Base-by-base conservation (phyloP, 2,329 filamentous ascomycete species). In the Alternaria triticina region DNA sequence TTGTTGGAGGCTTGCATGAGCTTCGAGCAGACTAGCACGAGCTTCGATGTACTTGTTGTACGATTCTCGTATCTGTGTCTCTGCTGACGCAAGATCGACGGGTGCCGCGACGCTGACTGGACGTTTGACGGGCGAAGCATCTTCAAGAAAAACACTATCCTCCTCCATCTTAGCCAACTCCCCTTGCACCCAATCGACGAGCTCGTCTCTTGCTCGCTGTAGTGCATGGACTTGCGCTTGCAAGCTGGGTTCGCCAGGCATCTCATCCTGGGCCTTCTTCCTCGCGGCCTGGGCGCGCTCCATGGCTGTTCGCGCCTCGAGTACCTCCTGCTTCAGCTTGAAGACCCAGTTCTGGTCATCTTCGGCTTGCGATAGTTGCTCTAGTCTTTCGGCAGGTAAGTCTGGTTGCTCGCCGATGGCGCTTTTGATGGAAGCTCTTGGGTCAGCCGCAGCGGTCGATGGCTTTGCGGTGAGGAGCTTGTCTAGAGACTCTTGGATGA, bases 101-200 rank as follows among this genome's bases (percentile, higher is more conserved):
- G 54, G 36, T 17, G 30, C 11, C 5, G 54, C 9, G 8, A 20
- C 59, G 12, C 50, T 56, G 12, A 45, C 49, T 52, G 65, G 51
- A 12, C 70, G 72, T 47, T 79, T 78, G 50, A 77, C 63, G 3
- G 76, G 76, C 3, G 75, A 78, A 10, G 73, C 70, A 62, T 78
- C 73, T 54, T 79, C 77, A 6, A 77, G 66, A 11, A 77, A 74
- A 1, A 76, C 69, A 3, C 73, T 76, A 22, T 80, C 77, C 64
- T 81, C 79, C 36, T 76, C 74, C 63, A 82, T 67, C 65, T 81
- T 82, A 17, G 81, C 77, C 49, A 86, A 68, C 46, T 84, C 83
- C 44, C 80, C 79, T 68, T 86, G 84, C 7, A 86, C 79, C 85
- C 85, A 86, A 47, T 81, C 77, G 6, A 86, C 80, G 46, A 86